Conservation (phyloP, 495 filamentous ascomycete genomes). For the Filosporella fistucella region DNA sequence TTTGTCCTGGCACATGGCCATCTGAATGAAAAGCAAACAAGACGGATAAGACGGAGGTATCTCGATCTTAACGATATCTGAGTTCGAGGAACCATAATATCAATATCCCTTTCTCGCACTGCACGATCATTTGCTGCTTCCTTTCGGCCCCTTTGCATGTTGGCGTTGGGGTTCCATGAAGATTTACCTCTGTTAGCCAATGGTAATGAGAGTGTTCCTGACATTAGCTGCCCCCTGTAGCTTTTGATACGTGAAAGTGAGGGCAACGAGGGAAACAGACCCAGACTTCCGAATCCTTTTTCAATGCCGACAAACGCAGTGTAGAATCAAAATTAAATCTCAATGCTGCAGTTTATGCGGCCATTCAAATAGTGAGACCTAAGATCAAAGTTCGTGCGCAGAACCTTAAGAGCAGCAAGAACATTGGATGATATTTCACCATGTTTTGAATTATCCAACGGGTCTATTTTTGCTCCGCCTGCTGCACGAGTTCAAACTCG, state of each 20-base stretch:
- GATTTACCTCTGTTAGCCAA: neutral
- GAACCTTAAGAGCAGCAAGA: neutral
- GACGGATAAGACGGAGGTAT: no score
- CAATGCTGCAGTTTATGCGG: slow-evolving; percentile 5
- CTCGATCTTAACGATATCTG: no score
- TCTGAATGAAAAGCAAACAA: no score
- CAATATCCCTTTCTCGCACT: no score
- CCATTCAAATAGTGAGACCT: no score
- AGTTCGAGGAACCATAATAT: no score
- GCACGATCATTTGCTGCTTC: no score
- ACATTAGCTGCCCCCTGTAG: neutral
- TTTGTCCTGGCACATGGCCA: no score
- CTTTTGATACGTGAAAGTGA: slow-evolving; percentile 5
- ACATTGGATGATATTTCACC: neutral
- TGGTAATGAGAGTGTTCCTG: slow-evolving; percentile 1
- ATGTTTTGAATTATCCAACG: neutral
- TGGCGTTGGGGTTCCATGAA: no score
- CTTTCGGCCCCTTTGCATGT: no score
- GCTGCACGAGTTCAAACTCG: neutral
- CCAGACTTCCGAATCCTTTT: slow-evolving; percentile 4
- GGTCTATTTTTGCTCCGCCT: neutral
- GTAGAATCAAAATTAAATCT: neutral
- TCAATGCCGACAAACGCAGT: slow-evolving; percentile 2
- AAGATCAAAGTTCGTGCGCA: no score
- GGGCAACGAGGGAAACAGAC: neutral